These are phyloP conservation scores for Aspergillus fructus DNA, from an alignment of 2,329 filamentous ascomycete species.

Conservation along the genomic window DNA sequence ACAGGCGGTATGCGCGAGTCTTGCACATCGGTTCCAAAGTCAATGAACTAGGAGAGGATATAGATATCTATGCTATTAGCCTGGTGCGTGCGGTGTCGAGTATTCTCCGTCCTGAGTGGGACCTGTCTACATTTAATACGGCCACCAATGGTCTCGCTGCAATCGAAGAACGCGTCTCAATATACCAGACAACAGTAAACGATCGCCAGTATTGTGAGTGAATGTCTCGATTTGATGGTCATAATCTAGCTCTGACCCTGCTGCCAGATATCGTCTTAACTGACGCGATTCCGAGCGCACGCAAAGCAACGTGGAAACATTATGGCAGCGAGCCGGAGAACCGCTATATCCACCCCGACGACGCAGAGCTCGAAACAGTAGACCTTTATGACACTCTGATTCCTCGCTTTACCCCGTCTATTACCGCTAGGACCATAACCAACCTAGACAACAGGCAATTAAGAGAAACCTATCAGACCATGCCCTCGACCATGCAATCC, in stretches of 20 bases:
- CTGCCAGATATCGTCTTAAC: neutral
- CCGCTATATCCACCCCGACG: neutral
- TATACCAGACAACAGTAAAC: constrained; percentile 18
- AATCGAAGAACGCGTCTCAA: constrained; percentile 17
- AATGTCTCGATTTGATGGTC: neutral
- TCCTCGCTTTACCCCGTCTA: neutral
- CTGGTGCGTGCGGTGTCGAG: neutral
- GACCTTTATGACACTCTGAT: neutral
- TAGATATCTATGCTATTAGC: neutral
- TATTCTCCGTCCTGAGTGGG: constrained; percentile 21
- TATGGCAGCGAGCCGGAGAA: neutral
- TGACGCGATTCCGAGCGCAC: neutral
- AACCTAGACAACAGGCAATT: neutral
- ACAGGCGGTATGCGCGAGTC: neutral
- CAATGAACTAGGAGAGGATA: neutral
- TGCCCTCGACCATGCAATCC: neutral
- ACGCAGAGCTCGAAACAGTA: neutral
- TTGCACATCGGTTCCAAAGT: neutral
- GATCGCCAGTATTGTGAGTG: constrained; percentile 19
- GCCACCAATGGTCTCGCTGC: neutral
- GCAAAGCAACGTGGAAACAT: neutral
- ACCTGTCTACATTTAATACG: constrained; percentile 4
- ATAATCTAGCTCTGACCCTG: neutral
- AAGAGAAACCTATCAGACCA: neutral
- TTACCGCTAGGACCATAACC: neutral